Conservation (phyloP, 202 grass and related monocot species). For the Bolboschoenoplectus hybrid region DNA sequence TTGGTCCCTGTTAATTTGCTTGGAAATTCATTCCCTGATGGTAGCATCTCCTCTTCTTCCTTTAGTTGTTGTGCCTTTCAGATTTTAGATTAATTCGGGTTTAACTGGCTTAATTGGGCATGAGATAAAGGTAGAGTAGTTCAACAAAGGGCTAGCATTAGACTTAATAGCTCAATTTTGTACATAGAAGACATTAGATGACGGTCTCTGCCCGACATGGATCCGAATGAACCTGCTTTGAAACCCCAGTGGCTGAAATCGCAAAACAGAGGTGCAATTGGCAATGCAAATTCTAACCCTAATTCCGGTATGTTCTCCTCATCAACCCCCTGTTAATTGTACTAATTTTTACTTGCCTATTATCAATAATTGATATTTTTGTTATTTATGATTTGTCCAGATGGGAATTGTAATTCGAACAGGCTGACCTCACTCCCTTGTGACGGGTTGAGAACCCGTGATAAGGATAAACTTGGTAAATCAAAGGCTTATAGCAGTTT, state of each 20-base stretch:
- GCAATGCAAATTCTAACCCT: slow-evolving; percentile 39
- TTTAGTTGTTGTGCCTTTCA: not conserved
- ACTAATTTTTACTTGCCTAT: slow-evolving; percentile 14
- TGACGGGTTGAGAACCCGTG: slow-evolving; percentile 42
- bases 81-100: slow-evolving; percentile 33
- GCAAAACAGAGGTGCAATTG: slow-evolving; percentile 20
- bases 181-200: slow-evolving; percentile 41
- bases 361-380: slow-evolving; percentile 15
- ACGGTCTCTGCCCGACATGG: slow-evolving; percentile 39
- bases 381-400: slow-evolving; percentile 37
- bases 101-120: slow-evolving; percentile 29
- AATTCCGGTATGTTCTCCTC: slow-evolving; percentile 26
- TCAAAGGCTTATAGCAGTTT: slow-evolving; percentile 74
- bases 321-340: not conserved
- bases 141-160: slow-evolving; percentile 33
- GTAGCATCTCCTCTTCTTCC: slow-evolving; percentile 32
- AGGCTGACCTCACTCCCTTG: slow-evolving; percentile 43
- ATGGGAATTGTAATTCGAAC: slow-evolving; percentile 50
- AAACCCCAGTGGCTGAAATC: slow-evolving; percentile 52
- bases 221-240: slow-evolving; percentile 39
- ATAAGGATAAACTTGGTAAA: slow-evolving; percentile 52
- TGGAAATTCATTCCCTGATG: slow-evolving; percentile 22
- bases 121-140: slow-evolving; percentile 33
- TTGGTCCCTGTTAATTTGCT: slow-evolving; percentile 32
- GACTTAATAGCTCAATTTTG: slow-evolving; percentile 32